Base-by-base conservation (phyloP, 129 eudicot species). In the Saposhnikovia divaricata region DNA sequence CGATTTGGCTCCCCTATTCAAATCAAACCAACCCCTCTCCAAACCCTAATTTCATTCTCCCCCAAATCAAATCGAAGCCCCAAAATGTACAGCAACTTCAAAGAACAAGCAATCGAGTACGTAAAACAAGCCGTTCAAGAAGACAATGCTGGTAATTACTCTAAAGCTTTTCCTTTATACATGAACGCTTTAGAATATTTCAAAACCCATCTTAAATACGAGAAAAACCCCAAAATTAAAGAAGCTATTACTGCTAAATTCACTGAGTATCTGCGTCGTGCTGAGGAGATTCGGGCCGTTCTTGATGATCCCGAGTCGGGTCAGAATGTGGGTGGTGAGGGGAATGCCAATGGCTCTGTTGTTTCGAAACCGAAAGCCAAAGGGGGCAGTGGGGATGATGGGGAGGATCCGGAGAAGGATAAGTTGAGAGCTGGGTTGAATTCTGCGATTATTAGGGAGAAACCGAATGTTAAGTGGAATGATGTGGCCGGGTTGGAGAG, bases 21-120 rank as follows among this genome's bases (percentile, higher is more conserved):
- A 34, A 34, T 34, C 37, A 44, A 44, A 44, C 0, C 19, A 14
- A 53, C 18, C n/a, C 27, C 9, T 57, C 28, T 12, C 0, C 5
- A 63, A 63, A 25, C 70, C 70, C 70, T 63, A 63, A 27, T 63
- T 63, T 0, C 10, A 38, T 34, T 34, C 37, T 34, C 3, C 25
- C 14, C 43, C 46, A 23, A 38, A 70, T 70, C 42, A 3, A 69
- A 34, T 37, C 25, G 6, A 14, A 0, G 27, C 44, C 21, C 6
- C 3, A 12, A 42, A 9, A 84, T 84, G 87, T 84, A 84, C 77
- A 84, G 87, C 79, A 84, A 84, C 43, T 84, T 84, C 79, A 84
- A 84, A 61, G 87, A 84, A 51, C 87, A 81, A 66, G 87, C 87
- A 70, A 84, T 84, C 76, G 87, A 84, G 61, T 84, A 77, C 77